phyloP scores from a whole-genome alignment of 23 red algal species.

The Gracilariopsis chorda region DNA sequence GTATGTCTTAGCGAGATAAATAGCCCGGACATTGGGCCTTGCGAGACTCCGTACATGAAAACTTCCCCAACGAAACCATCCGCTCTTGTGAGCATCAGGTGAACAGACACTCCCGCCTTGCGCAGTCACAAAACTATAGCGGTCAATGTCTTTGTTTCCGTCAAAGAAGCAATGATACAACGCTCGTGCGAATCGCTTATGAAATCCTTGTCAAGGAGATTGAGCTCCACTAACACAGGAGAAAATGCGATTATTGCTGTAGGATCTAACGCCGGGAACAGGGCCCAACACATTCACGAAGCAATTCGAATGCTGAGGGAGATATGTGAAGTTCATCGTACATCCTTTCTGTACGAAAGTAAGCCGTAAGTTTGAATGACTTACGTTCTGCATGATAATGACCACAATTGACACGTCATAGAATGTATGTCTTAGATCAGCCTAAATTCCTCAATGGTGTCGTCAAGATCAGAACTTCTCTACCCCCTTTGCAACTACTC shows the following conservation, averaged over 20 bases:
- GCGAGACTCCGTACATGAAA: too few relatives aligned
- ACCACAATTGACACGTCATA: background rate
- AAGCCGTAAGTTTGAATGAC: conserved; percentile 47
- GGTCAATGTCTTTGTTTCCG: too few relatives aligned
- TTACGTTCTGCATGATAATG: background rate
- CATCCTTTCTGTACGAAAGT: conserved; percentile 66
- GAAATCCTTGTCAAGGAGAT: too few relatives aligned
- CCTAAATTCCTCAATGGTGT: conserved; percentile 88
- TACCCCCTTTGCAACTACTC: conserved; percentile 59
- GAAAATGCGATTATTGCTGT: conserved; percentile 30
- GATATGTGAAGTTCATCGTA: background rate
- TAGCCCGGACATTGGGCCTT: too few relatives aligned
- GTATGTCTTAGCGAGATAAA: too few relatives aligned
- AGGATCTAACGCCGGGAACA: conserved; percentile 49
- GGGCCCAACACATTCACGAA: conserved; percentile 8
- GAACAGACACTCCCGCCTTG: too few relatives aligned
- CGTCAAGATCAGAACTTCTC: conserved; percentile 41
- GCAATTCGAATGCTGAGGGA: background rate
- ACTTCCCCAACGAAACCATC: too few relatives aligned
- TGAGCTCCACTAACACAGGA: background rate
- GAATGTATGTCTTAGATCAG: conserved; percentile 77
- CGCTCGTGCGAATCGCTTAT: too few relatives aligned
- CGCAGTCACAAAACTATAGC: too few relatives aligned
- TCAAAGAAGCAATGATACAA: too few relatives aligned
- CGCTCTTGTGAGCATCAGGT: too few relatives aligned